Conservation (phyloP, 108 stramenopile genomes). For the Fragilaria crotonensis region DNA sequence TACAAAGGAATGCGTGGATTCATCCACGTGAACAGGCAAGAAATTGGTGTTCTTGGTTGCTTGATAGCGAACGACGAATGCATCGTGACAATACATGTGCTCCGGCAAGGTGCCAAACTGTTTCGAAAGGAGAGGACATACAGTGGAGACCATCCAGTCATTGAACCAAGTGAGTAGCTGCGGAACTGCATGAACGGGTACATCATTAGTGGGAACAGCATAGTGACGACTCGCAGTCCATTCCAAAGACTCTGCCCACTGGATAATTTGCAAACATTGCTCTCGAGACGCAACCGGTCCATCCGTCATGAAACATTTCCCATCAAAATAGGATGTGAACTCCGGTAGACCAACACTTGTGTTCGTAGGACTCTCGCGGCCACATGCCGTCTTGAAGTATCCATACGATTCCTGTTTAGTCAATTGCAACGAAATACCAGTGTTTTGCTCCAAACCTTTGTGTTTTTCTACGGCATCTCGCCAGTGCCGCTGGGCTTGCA, state of each 20-base stretch:
- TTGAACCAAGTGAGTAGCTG: slow-evolving; percentile 47
- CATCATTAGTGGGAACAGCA: slow-evolving; percentile 92
- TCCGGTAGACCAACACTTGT: neutral
- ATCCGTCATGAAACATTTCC: slow-evolving; percentile 24
- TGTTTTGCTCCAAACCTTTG: slow-evolving; percentile 16
- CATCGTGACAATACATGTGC: slow-evolving; percentile 75
- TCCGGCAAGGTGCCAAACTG: slow-evolving; percentile 11
- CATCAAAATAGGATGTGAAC: slow-evolving; percentile 18
- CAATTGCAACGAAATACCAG: slow-evolving; percentile 46
- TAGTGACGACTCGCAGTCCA: slow-evolving; percentile 94
- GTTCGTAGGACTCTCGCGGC: too few species aligned
- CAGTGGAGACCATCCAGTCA: slow-evolving; percentile 16
- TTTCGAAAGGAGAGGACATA: slow-evolving; percentile 1
- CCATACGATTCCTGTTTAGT: slow-evolving; percentile 51
- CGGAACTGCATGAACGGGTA: slow-evolving; percentile 74
- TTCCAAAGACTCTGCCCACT: slow-evolving; percentile 30
- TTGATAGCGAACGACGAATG: slow-evolving; percentile 86
- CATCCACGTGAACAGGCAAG: slow-evolving; percentile 86
- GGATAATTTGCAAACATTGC: slow-evolving; percentile 50
- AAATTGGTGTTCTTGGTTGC: slow-evolving; percentile 42
- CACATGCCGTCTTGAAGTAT: too few species aligned
- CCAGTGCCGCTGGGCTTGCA: slow-evolving; percentile 63
- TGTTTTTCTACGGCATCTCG: slow-evolving; percentile 29
- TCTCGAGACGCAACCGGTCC: slow-evolving; percentile 17
- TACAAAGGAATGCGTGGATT: slow-evolving; percentile 86